Base-by-base conservation (phyloP, 2,329 filamentous ascomycete genomes). In the Zarea fungicola region DNA sequence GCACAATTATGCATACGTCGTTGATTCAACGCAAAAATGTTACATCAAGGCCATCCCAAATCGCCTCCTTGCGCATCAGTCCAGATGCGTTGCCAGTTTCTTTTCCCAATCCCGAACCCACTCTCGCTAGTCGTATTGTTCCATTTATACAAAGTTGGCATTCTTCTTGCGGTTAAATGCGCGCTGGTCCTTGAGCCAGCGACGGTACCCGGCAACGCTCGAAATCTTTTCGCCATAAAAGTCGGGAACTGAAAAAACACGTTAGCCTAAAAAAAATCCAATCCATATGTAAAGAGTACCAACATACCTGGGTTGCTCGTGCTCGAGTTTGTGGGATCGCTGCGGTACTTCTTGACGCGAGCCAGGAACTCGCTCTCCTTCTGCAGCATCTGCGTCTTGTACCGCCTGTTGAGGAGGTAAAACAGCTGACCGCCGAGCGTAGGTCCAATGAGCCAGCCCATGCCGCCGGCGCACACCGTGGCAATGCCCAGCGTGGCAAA, bases 151-250 rank as follows among this genome's bases (percentile, higher is more conserved):
- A 66, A 83, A 82, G 60, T 72, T 80, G 56, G 73, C 81, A 65
- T 82, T 84, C 81, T 95, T 85, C 81, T 95, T 95, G 75, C 90
- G 90, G 73, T 95, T 96, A 73, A 96, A 99, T 9, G 91, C 92
- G 54, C 92, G 79, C 75, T 97, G 93, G 64, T 99, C 93, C 76
- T 96, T 97, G 62, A 99, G 72, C 93, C 93, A 99, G 66, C 89
- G 85, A 61, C 93, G 77, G 68, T 97, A 99, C 40, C 89, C 91
- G 47, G 84, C 78, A 19, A 97, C 89, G 60, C 90, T 96, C 44
- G 87, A 88, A 60, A 99, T 96, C 78, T 96, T 97, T 74, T 99
- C 93, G 60, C 93, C 93, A 62, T 99, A 99, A 71, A 96, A 99
- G 66, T 99, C 93, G 36, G 92, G 91, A 1, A 96, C 88, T 78